A percentile compares a stretch with the other conserved stretches of the same genome.
phyloP scores from a whole-genome alignment of 495 filamentous ascomycete species.

The Cercophora sp. region DNA sequence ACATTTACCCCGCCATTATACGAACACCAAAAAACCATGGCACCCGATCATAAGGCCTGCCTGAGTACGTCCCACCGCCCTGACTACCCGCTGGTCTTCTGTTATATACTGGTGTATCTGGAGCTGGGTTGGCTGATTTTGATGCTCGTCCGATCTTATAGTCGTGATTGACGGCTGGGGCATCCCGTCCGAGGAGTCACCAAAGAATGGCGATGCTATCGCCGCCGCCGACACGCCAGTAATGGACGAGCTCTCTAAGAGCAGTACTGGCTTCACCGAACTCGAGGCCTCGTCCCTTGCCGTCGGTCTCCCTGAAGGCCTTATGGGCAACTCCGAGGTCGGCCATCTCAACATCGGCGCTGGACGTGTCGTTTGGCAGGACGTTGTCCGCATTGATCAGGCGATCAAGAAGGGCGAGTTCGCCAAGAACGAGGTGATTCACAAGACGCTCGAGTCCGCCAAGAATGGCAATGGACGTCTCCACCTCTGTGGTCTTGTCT shows the following conservation, averaged over 20 bases:
- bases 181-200: constrained; percentile 71
- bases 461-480: constrained; percentile 88
- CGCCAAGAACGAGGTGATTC: constrained; percentile 71
- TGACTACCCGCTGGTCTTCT: constrained; percentile 42
- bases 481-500: constrained; percentile 85
- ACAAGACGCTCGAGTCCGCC: constrained; percentile 70
- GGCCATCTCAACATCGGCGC: constrained; percentile 98
- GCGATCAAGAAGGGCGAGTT: constrained; percentile 87
- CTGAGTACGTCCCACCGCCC: constrained; percentile 65
- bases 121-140: constrained; percentile 52
- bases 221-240: constrained; percentile 83
- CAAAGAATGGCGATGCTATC: constrained; percentile 88
- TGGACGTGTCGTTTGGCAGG: constrained; percentile 97
- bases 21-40: constrained; percentile 55
- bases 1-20: constrained; percentile 4
- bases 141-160: constrained; percentile 42
- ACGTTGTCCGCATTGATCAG: constrained; percentile 96
- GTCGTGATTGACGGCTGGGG: constrained; percentile 99
- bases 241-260: constrained; percentile 40
- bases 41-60: constrained; percentile 86
- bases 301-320: constrained; percentile 89
- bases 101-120: constrained; percentile 47
- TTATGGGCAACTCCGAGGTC: constrained; percentile 99
- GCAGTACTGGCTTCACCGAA: constrained; percentile 52
- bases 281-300: constrained; percentile 94